A percentile compares a stretch with the other conserved stretches of the same genome.
Evolutionary conservation across 139 green algal genomes (phyloP).

Genomic region (Coelastrella sp.): DNA sequence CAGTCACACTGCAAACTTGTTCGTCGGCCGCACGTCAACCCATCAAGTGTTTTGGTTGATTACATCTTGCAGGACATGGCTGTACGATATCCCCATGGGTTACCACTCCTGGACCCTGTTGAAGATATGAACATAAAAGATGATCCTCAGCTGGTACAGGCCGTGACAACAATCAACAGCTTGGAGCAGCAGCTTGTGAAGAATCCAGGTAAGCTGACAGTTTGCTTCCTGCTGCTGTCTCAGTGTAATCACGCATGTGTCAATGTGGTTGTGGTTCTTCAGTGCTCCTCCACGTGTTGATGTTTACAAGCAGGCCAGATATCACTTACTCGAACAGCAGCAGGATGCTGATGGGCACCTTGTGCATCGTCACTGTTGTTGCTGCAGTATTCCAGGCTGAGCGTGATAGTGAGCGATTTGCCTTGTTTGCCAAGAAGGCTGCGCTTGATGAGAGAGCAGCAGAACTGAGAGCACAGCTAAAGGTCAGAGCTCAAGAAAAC

Average conservation of each 20-base stretch:
- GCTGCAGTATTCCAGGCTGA: slow-evolving; percentile 62
- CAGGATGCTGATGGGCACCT: too few species aligned
- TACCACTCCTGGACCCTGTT: slow-evolving; percentile 77
- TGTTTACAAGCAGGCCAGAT: too few species aligned
- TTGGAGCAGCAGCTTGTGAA: slow-evolving; percentile 57
- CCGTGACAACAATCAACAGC: slow-evolving; percentile 49
- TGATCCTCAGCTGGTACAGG: slow-evolving; percentile 65
- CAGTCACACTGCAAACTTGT: too few species aligned
- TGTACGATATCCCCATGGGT: slow-evolving; percentile 7
- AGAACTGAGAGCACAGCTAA: slow-evolving; percentile 47
- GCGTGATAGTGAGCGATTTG: slow-evolving; percentile 63
- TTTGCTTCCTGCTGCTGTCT: neutral
- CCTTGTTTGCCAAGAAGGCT: slow-evolving; percentile 55
- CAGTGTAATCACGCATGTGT: too few species aligned
- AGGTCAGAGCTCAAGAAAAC: slow-evolving; percentile 2
- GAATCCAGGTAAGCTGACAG: slow-evolving; percentile 48
- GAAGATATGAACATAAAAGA: slow-evolving; percentile 86
- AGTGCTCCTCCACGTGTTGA: too few species aligned
- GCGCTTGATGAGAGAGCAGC: slow-evolving; percentile 50
- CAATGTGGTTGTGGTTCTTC: too few species aligned
- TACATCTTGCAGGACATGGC: slow-evolving; percentile 30
- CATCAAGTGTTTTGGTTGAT: too few species aligned
- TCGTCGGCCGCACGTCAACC: too few species aligned
- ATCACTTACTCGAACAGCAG: too few species aligned
- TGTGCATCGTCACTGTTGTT: neutral